These are phyloP conservation scores for Parathielavia appendiculata DNA, from an alignment of 495 filamentous ascomycete species.

Conservation along the genomic window DNA sequence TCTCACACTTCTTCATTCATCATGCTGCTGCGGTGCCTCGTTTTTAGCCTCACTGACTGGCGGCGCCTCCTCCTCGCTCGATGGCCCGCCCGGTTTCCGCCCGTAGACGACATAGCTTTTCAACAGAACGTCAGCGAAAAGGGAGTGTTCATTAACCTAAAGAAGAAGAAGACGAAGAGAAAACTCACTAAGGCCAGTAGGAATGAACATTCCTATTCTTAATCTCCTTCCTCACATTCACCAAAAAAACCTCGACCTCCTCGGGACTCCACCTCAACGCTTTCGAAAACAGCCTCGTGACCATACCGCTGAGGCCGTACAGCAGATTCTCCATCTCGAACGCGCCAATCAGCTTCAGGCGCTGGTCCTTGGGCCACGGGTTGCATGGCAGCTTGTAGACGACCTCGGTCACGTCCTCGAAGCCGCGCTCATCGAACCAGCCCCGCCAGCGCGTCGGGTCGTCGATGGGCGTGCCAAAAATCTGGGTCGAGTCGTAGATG, in stretches of 20 bases:
- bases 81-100: constrained; percentile 22
- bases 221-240: constrained; percentile 51
- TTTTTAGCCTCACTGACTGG: background rate
- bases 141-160: too few relatives aligned
- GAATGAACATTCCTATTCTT: constrained; percentile 47
- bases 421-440: constrained; percentile 37
- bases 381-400: constrained; percentile 47
- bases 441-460: constrained; percentile 35
- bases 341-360: constrained; percentile 46
- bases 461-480: constrained; percentile 26
- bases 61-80: background rate
- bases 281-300: constrained; percentile 47
- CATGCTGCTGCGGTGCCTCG: background rate
- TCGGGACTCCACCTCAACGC: constrained; percentile 44
- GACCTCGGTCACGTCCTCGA: constrained; percentile 43
- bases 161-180: background rate
- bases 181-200: constrained; percentile 36
- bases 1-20: background rate
- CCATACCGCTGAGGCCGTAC: constrained; percentile 45
- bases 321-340: constrained; percentile 39
- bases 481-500: constrained; percentile 19
- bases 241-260: constrained; percentile 49
- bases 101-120: constrained; percentile 26
- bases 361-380: constrained; percentile 48
- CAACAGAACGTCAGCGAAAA: background rate